phyloP scores from a whole-genome alignment of 2,329 filamentous ascomycete genomes.

The Ophiocordyceps camponoti-rufipedis region DNA sequence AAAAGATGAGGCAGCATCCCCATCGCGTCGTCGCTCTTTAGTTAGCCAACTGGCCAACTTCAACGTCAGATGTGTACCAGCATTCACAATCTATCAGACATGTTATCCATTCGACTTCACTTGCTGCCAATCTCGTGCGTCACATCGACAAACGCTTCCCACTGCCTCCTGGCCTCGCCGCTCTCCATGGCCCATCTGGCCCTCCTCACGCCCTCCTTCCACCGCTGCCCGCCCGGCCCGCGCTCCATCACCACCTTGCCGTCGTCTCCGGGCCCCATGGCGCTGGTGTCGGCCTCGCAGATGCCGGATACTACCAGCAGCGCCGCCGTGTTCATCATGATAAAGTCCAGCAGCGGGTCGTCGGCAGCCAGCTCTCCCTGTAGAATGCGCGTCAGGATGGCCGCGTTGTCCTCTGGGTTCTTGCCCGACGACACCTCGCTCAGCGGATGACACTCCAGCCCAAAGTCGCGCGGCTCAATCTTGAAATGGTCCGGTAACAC shows the following conservation, averaged over 20 bases:
- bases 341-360: slow-evolving; percentile 80
- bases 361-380: slow-evolving; percentile 53
- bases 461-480: slow-evolving; percentile 73
- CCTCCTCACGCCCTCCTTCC: slow-evolving; percentile 85
- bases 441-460: slow-evolving; percentile 56
- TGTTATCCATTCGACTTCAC: too few species aligned
- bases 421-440: slow-evolving; percentile 68
- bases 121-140: slow-evolving; percentile 37
- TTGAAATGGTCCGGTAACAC: slow-evolving; percentile 57
- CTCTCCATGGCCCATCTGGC: slow-evolving; percentile 79
- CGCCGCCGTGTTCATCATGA: slow-evolving; percentile 83
- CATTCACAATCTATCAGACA: too few species aligned
- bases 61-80: too few species aligned
- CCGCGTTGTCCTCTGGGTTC: slow-evolving; percentile 71
- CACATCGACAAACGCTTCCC: slow-evolving; percentile 66
- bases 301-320: slow-evolving; percentile 73
- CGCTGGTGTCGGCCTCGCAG: slow-evolving; percentile 65
- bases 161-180: slow-evolving; percentile 69
- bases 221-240: slow-evolving; percentile 71
- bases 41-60: too few species aligned
- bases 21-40: background rate
- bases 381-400: slow-evolving; percentile 62
- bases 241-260: slow-evolving; percentile 64
- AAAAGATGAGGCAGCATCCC: too few species aligned
- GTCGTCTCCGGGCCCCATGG: slow-evolving; percentile 66